A percentile compares a stretch with the other conserved stretches of the same genome.
These are phyloP conservation scores for Apiospora kogelbergensis DNA, from an alignment of 2,329 filamentous ascomycete species.

Conservation along the genomic window DNA sequence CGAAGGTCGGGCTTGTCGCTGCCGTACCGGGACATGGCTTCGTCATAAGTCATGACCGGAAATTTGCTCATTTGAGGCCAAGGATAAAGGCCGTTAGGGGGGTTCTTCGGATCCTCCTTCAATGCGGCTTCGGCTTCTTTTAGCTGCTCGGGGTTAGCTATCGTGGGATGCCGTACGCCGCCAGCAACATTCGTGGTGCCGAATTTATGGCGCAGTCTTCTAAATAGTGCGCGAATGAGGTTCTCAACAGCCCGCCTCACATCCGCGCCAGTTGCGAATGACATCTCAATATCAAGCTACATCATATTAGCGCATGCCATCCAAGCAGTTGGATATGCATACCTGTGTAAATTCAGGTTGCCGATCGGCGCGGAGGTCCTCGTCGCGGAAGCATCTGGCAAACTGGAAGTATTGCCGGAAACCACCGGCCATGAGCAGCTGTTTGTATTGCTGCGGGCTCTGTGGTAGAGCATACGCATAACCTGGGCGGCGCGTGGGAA, in stretches of 20 bases:
- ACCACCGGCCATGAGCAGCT: constrained; percentile 92
- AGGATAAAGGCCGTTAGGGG: background rate
- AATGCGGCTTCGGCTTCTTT: background rate
- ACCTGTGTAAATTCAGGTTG: constrained; percentile 97
- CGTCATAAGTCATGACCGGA: constrained; percentile 57
- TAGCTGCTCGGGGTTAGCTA: background rate
- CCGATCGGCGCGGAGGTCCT: constrained; percentile 86
- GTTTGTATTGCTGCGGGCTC: constrained; percentile 98
- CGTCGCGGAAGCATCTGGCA: constrained; percentile 92
- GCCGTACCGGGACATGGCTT: constrained; percentile 79
- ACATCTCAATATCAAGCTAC: constrained; percentile 90
- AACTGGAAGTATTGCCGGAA: constrained; percentile 85
- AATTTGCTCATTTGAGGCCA: background rate
- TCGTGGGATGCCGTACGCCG: constrained; percentile 35
- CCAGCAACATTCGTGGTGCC: constrained; percentile 26
- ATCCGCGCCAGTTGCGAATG: constrained; percentile 71
- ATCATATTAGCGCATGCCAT: constrained; percentile 9
- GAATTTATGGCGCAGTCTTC: constrained; percentile 3
- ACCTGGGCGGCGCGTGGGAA: constrained; percentile 76
- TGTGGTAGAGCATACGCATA: constrained; percentile 89
- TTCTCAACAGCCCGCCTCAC: constrained; percentile 61
- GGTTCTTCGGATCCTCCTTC: background rate
- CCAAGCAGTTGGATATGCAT: constrained; percentile 19
- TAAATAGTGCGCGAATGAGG: constrained; percentile 57
- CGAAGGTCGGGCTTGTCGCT: constrained; percentile 91